phyloP scores from a whole-genome alignment of 1,284 basidiomycete species.

The Cutaneotrichosporon daszewskae region DNA sequence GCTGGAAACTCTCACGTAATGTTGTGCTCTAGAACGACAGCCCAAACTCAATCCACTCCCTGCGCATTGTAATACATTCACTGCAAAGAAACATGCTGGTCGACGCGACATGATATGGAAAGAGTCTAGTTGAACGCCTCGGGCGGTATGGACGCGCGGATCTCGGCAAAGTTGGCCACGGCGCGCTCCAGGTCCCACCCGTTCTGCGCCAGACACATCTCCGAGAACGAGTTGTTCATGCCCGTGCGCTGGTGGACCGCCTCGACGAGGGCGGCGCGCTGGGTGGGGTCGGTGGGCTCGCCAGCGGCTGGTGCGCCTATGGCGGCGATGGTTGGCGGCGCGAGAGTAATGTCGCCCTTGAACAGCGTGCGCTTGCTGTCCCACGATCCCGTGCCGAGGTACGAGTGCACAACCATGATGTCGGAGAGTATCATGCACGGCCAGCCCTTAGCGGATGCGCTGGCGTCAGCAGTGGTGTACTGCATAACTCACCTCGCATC shows the following conservation, averaged over 20 bases:
- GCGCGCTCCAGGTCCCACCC: conserved; percentile 72
- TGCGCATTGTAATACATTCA: too few relatives aligned
- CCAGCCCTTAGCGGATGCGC: conserved; percentile 72
- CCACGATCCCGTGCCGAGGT: conserved; percentile 71
- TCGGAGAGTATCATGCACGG: conserved; percentile 85
- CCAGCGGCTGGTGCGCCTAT: conserved; percentile 7
- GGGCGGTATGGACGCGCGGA: conserved; percentile 35
- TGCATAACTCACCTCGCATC: conserved; percentile 60
- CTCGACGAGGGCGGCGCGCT: conserved; percentile 48
- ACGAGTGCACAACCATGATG: conserved; percentile 72
- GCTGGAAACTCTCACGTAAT: too few relatives aligned
- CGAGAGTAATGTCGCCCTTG: conserved; percentile 39
- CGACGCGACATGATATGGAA: too few relatives aligned
- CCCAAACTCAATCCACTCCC: too few relatives aligned
- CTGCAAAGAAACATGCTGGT: too few relatives aligned
- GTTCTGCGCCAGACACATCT: conserved; percentile 75
- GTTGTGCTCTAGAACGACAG: too few relatives aligned
- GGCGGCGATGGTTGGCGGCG: conserved; percentile 15
- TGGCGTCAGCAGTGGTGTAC: conserved; percentile 45
- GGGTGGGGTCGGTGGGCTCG: not conserved
- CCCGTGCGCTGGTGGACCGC: conserved; percentile 64
- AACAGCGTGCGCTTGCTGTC: conserved; percentile 29
- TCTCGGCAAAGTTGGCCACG: conserved; percentile 68
- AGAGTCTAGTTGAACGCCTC: too few relatives aligned
- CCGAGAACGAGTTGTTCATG: conserved; percentile 66